These are phyloP conservation scores for Nicotiana tomentosiformis DNA, from an alignment of 257 asterid genomes.

Conservation along the genomic window DNA sequence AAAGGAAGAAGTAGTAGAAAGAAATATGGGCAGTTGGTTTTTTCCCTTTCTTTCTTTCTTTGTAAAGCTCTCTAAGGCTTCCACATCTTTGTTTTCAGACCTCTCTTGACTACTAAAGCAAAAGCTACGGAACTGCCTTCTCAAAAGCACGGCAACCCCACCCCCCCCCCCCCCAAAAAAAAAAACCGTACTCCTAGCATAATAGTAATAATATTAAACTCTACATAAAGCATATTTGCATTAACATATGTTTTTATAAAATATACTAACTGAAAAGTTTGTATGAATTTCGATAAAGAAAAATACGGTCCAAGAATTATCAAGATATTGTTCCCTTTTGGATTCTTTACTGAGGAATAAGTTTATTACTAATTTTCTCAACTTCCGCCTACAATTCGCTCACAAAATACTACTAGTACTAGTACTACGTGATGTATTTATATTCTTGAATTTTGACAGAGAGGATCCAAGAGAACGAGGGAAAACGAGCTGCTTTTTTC, in stretches of 20 bases:
- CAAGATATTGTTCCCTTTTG: background rate
- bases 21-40: slow-evolving; percentile 16
- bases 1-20: slow-evolving; percentile 17
- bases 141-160: slow-evolving; percentile 8
- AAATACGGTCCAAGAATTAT: background rate
- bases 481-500: too few species aligned
- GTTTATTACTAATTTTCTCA: background rate
- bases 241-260: too few species aligned
- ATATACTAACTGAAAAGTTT: background rate
- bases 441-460: background rate
- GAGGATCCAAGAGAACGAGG: too few species aligned
- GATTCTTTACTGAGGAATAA: slow-evolving; percentile 1
- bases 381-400: background rate
- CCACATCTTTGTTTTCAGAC: slow-evolving; percentile 21
- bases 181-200: too few species aligned
- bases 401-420: slow-evolving; percentile 3
- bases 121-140: slow-evolving; percentile 43
- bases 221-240: too few species aligned
- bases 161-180: background rate
- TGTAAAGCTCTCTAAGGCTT: slow-evolving; percentile 10
- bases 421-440: background rate
- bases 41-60: slow-evolving; percentile 21
- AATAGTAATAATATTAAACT: too few species aligned
- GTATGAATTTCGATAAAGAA: too few species aligned
- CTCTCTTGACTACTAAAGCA: slow-evolving; percentile 61